Evolutionary conservation across 179 eudicot genomes (phyloP), one percentile per base, ranked within the genome.

Genomic region (Drosera spatulata): DNA sequence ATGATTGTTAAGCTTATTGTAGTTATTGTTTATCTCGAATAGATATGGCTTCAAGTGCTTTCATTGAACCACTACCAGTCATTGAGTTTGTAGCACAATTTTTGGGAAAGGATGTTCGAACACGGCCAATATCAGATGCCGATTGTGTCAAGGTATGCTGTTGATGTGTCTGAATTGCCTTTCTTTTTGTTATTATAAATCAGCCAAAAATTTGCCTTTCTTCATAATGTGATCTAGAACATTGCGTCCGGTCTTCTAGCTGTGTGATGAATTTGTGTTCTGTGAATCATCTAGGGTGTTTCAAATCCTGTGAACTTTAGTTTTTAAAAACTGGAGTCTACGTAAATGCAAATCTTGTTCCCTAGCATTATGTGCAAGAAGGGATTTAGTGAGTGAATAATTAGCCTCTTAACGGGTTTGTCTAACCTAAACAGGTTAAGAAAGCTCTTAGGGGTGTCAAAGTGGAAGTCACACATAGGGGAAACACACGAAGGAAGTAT

Each of bases 391-490:
- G 40, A 6, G 50, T 56, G 41, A 13, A 13, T 33, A 48, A 33
- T 10, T 39, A 15, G 41, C 53, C 48, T 45, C 38, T 13, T 13
- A 46, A 40, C 10, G 60, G 3, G 22, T 69, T 38, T 77, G 54
- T 66, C 41, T 49, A 46, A 52, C 46, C 54, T 59, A 50, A 64
- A 53, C 80, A 88, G 96, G 82, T 88, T 59, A 88, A 88, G 76
- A 88, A 85, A 68, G 83, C 96, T 6, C 85, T 88, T 66, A 73
- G 96, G 73, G 90, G 96, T 33, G 62, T 88, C 57, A 88, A 88
- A 80, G 94, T 88, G 57, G 94, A 88, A 65, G 90, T 88, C 39
- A 88, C 94, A 22, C 95, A 88, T 65, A 77, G 95, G 71, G 87
- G 78, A 69, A 78, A 70, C 64, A 74, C 74, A 53, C 75, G 91